These are phyloP conservation scores for Silene uniflora DNA, from an alignment of 148 eudicot genomes.

Conservation along the genomic window DNA sequence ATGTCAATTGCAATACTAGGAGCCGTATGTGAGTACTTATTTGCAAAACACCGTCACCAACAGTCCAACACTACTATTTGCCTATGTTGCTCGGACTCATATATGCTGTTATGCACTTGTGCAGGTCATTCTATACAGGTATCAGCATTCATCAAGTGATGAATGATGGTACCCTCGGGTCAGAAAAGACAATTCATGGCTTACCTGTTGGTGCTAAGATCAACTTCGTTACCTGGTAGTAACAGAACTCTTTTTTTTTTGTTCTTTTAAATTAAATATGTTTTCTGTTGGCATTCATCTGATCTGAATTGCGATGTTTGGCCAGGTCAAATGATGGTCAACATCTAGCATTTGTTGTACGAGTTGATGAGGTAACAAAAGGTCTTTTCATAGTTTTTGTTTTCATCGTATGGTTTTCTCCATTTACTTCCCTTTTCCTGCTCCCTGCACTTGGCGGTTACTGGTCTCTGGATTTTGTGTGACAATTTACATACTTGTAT, in stretches of 20 bases:
- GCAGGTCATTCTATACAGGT: constrained; percentile 94
- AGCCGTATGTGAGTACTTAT: constrained; percentile 80
- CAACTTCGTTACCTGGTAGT: constrained; percentile 87
- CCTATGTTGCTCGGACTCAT: no score
- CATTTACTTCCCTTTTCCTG: not conserved
- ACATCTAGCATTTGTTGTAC: constrained; percentile 70
- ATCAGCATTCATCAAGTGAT: constrained; percentile 70
- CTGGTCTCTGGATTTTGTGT: not conserved
- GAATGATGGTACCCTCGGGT: constrained; percentile 76
- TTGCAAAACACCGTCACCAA: no score
- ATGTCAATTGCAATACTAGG: constrained; percentile 76
- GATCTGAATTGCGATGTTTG: constrained; percentile 16
- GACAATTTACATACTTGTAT: no score
- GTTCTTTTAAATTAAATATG: no score
- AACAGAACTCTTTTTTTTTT: not conserved
- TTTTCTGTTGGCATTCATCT: not conserved
- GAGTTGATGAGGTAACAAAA: constrained; percentile 67
- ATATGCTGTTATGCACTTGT: not conserved
- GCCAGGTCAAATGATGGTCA: constrained; percentile 73
- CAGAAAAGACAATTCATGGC: constrained; percentile 72
- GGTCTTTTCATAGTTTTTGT: not conserved
- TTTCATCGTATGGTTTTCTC: not conserved
- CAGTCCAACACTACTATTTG: no score
- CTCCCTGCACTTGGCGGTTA: not conserved
- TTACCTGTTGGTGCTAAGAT: constrained; percentile 90